Evolutionary conservation across 2,329 filamentous ascomycete genomes (phyloP).

Genomic region (Bertia moriformis): DNA sequence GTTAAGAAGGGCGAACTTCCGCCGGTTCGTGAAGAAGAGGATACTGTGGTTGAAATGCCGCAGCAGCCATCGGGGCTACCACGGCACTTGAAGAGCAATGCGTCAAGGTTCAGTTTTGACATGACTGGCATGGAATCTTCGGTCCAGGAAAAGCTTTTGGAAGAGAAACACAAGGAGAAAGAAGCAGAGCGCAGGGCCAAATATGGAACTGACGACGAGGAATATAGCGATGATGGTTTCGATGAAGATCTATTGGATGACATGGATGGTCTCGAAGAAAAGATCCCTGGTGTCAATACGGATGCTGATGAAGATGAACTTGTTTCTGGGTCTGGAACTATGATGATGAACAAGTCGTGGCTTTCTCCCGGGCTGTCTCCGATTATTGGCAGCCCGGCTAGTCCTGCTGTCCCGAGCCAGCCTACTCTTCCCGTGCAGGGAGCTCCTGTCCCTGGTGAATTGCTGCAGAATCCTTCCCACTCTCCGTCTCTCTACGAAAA

Average conservation of each 20-base stretch:
- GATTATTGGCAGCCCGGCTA: background rate
- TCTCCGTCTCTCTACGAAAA: background rate
- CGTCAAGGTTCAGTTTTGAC: conserved; percentile 47
- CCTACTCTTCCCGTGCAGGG: no score
- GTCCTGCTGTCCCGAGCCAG: background rate
- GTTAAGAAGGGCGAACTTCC: background rate
- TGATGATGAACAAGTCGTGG: background rate
- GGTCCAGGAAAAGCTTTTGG: conserved; percentile 43
- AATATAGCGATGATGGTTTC: conserved; percentile 17
- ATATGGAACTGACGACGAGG: conserved; percentile 12
- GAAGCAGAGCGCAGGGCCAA: conserved; percentile 23
- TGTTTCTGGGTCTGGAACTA: background rate
- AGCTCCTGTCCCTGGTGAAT: background rate
- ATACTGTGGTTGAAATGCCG: conserved; percentile 10
- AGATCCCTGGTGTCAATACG: conserved; percentile 28
- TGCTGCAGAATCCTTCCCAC: background rate
- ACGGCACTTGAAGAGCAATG: conserved; percentile 35
- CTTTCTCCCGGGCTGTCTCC: background rate
- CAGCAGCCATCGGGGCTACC: conserved; percentile 17
- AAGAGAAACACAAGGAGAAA: conserved; percentile 45
- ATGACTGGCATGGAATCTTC: conserved; percentile 40
- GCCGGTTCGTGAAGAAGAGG: background rate
- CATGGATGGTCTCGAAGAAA: conserved; percentile 26
- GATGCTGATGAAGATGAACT: conserved; percentile 22
- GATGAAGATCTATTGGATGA: conserved; percentile 25